phyloP scores from a whole-genome alignment of 352 stramenopile species.

The Pythium sp. region DNA sequence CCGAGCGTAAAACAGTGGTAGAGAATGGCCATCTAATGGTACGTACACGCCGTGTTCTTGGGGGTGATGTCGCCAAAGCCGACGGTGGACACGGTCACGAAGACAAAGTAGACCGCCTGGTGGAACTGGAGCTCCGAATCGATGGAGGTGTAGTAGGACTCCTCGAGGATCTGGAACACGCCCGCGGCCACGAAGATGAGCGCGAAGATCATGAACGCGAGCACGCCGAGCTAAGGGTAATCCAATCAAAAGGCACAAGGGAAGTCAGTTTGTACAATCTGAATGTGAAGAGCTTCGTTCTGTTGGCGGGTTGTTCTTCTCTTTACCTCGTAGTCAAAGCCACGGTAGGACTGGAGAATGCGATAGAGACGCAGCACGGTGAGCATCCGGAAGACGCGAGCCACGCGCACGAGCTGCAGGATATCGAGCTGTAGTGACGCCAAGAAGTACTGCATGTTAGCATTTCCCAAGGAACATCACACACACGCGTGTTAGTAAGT shows the following conservation, averaged over 20 bases:
- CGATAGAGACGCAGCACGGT: conserved; percentile 56
- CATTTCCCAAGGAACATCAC: neutral
- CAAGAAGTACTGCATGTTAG: conserved; percentile 29
- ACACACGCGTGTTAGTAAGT: neutral
- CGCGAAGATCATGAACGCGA: conserved; percentile 53
- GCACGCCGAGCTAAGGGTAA: conserved; percentile 30
- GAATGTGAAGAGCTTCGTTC: neutral
- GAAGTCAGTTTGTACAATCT: no score
- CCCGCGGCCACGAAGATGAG: conserved; percentile 59
- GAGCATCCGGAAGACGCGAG: conserved; percentile 58
- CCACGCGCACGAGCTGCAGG: conserved; percentile 46
- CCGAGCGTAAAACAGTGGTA: neutral
- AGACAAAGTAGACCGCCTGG: conserved; percentile 66
- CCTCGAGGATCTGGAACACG: conserved; percentile 55
- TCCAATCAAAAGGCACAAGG: neutral
- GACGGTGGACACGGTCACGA: conserved; percentile 62
- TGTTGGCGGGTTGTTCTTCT: neutral
- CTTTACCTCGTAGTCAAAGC: conserved; percentile 53
- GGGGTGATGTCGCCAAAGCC: conserved; percentile 62
- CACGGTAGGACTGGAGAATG: conserved; percentile 47
- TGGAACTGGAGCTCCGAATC: conserved; percentile 44
- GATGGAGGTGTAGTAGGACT: conserved; percentile 46
- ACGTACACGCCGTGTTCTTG: conserved; percentile 38
- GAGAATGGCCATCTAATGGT: neutral
- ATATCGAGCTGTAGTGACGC: conserved; percentile 32